Conservation (phyloP, 495 filamentous ascomycete species). For the Penicillium desertorum region DNA sequence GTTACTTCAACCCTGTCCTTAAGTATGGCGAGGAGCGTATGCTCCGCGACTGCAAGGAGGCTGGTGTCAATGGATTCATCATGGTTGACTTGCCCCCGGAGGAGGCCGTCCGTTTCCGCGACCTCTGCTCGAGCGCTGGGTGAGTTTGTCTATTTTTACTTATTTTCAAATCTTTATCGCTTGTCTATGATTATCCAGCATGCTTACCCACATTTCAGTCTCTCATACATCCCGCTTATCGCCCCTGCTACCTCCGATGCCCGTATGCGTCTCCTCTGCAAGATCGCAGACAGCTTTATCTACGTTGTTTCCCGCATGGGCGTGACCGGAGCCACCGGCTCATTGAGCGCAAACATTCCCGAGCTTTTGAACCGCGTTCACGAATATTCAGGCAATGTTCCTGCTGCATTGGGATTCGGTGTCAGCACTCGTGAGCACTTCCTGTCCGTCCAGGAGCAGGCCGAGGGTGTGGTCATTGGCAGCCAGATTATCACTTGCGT, state of each 20-base stretch:
- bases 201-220: conserved; percentile 39
- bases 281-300: conserved; percentile 97
- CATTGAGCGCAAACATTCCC: conserved; percentile 74
- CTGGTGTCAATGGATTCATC: conserved; percentile 95
- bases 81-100: conserved; percentile 96
- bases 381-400: conserved; percentile 83
- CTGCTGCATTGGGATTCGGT: conserved; percentile 91
- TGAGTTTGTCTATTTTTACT: conserved; percentile 38
- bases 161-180: background rate
- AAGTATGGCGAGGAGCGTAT: conserved; percentile 90
- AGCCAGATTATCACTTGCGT: conserved; percentile 86
- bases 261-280: conserved; percentile 92
- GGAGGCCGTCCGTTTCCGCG: conserved; percentile 90
- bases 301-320: conserved; percentile 99
- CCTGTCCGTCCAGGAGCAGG: conserved; percentile 72
- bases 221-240: conserved; percentile 94
- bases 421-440: conserved; percentile 96
- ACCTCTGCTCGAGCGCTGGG: conserved; percentile 73
- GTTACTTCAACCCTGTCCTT: conserved; percentile 95
- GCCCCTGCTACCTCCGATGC: conserved; percentile 89
- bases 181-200: background rate
- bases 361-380: conserved; percentile 83
- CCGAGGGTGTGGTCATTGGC: conserved; percentile 97
- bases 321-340: conserved; percentile 86
- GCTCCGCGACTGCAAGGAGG: conserved; percentile 78